Conservation (phyloP, 2,329 filamentous ascomycete genomes). For the Venturia carpophila region DNA sequence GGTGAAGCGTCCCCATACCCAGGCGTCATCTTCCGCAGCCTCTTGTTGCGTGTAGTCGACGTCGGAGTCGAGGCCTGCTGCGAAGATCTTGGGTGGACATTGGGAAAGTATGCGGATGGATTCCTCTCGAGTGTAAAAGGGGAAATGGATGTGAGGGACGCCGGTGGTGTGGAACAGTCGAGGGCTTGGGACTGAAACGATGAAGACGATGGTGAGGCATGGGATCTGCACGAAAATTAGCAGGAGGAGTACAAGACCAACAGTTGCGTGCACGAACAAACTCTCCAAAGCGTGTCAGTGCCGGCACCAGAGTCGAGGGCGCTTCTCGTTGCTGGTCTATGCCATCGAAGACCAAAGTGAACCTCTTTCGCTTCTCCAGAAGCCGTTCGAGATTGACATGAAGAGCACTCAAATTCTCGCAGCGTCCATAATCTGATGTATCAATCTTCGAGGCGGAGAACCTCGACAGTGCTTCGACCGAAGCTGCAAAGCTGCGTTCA, state of each 20-base stretch:
- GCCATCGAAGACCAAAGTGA: slow-evolving; percentile 79
- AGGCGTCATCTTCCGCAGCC: slow-evolving; percentile 51
- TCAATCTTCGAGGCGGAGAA: slow-evolving; percentile 29
- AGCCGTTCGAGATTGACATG: slow-evolving; percentile 10
- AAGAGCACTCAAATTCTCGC: slow-evolving; percentile 29
- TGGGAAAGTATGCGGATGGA: slow-evolving; percentile 68
- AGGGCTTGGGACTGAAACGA: slow-evolving; percentile 64
- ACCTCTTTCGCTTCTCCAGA: slow-evolving; percentile 55
- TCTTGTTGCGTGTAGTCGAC: slow-evolving; percentile 40
- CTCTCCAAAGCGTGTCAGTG: slow-evolving; percentile 73
- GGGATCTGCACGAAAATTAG: slow-evolving; percentile 54
- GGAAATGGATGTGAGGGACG: slow-evolving; percentile 71
- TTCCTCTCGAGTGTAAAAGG: slow-evolving; percentile 73
- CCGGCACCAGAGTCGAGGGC: slow-evolving; percentile 68
- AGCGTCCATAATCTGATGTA: slow-evolving; percentile 39
- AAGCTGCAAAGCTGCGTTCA: slow-evolving; percentile 57
- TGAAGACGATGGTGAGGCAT: slow-evolving; percentile 66
- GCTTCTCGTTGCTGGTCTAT: slow-evolving; percentile 80
- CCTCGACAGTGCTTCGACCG: slow-evolving; percentile 12
- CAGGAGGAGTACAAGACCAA: not conserved
- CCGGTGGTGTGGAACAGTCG: slow-evolving; percentile 62
- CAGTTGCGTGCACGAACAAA: slow-evolving; percentile 46
- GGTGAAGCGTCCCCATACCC: slow-evolving; percentile 74
- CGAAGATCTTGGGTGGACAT: slow-evolving; percentile 42
- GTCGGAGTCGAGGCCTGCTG: slow-evolving; percentile 38